Conservation (phyloP, 2,329 filamentous ascomycete genomes). For the Calonectria hawksworthii region DNA sequence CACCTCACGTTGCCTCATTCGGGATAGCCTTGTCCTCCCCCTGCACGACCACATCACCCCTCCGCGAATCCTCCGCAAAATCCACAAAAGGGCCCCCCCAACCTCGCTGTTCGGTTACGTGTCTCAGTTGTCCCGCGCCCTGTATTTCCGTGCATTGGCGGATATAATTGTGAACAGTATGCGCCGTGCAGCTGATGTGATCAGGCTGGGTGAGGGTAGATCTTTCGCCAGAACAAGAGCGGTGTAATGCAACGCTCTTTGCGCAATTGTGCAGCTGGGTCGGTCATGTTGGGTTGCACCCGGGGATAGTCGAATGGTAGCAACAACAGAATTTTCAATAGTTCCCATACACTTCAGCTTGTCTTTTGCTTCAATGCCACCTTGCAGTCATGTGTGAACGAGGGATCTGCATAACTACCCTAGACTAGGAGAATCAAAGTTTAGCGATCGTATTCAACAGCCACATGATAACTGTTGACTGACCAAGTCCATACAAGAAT, state of each 20-base stretch:
- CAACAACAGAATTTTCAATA: not conserved
- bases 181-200: not conserved
- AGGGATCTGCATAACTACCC: not conserved
- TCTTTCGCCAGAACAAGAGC: not conserved
- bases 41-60: not conserved
- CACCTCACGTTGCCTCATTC: not conserved
- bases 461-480: not conserved
- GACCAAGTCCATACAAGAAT: not conserved
- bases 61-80: slow-evolving; percentile 4
- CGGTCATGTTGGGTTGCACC: not conserved
- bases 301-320: not conserved
- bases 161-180: not conserved
- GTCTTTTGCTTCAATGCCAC: not conserved
- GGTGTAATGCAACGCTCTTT: not conserved
- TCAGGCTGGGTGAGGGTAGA: not conserved
- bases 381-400: not conserved
- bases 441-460: not conserved
- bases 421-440: not conserved
- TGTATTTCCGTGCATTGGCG: not conserved
- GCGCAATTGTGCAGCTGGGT: not conserved
- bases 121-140: not conserved
- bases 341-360: not conserved
- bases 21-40: not conserved
- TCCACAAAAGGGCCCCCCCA: not conserved
- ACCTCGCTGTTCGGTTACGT: not conserved